Evolutionary conservation across 2,329 filamentous ascomycete genomes (phyloP), one percentile per base, ranked within the genome.

Genomic region (Penicillium sp.): DNA sequence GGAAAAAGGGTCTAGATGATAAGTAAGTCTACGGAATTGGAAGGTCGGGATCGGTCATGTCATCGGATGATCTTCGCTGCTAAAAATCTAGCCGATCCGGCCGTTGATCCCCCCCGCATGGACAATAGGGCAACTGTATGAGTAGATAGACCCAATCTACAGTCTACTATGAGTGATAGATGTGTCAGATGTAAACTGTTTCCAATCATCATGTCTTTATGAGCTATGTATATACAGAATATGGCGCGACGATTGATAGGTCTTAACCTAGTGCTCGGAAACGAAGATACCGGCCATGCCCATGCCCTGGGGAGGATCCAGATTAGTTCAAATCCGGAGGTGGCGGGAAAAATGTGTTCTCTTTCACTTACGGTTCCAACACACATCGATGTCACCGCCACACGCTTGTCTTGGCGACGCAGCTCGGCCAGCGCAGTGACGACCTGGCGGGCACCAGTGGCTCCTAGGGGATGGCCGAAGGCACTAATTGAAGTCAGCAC

Each of bases 201-300:
- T 27, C 26, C 26, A 42, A 17, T 42, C 24, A 29, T 42, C 8
- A 42, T 12, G 7, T 42, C 39, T 42, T 40, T 27, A 18, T 13
- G 23, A 20, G 17, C 26, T 8, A 29, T 42, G 21, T 47, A 30
- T 50, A 30, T 46, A 46, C 47, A 41, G 13, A 30, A 34, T 45
- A 10, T 12, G 15, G 15, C 24, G 18, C 9, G 34, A 45, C 12
- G 34, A 15, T 12, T 18, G 17, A 17, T 7, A n/a, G n/a, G n/a
- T 20, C 3, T 29, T 42, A 18, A 32, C 17, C 46, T 61, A 74
- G 57, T 90, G 93, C 79, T 96, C 91, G 2, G 90, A 91, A 52
- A 96, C 91, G 86, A 92, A 96, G 46, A 96, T 86, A 58, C 90
- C 90, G 46, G 91, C 91, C 91, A 96, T 95, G 37, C 92, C 92